A percentile compares a stretch with the other conserved stretches of the same genome.
phyloP scores from a whole-genome alignment of 1,284 basidiomycete species.

The Tilletia caries region DNA sequence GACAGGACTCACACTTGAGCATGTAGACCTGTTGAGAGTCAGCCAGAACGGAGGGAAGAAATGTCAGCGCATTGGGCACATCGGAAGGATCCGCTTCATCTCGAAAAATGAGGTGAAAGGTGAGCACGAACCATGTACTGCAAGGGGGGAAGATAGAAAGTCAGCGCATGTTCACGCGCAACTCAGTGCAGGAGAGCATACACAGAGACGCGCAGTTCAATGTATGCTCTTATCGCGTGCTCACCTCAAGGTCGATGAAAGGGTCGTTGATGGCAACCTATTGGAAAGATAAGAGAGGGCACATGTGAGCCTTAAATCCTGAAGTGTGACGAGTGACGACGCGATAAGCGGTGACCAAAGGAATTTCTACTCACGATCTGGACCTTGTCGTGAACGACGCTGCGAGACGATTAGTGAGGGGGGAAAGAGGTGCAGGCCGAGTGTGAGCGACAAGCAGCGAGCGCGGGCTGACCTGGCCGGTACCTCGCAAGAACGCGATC shows the following conservation, averaged over 20 bases:
- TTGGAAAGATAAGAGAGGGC: background rate
- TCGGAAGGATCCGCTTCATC: background rate
- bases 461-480: no score
- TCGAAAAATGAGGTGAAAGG: conserved; percentile 4
- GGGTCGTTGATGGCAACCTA: conserved; percentile 60
- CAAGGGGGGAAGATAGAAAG: background rate
- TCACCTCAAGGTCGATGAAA: conserved; percentile 87
- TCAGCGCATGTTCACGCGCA: no score
- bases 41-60: background rate
- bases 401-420: background rate
- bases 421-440: no score
- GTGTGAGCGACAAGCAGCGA: no score
- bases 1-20: conserved; percentile 73
- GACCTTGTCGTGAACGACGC: conserved; percentile 32
- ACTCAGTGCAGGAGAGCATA: background rate
- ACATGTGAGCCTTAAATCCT: no score
- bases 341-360: no score
- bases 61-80: background rate
- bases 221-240: background rate
- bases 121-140: conserved; percentile 43
- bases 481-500: no score
- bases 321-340: no score
- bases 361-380: conserved; percentile 41
- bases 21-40: conserved; percentile 75
- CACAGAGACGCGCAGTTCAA: no score